Base-by-base conservation (phyloP, 1,284 basidiomycete species). In the Trichosporon coremiiforme region DNA sequence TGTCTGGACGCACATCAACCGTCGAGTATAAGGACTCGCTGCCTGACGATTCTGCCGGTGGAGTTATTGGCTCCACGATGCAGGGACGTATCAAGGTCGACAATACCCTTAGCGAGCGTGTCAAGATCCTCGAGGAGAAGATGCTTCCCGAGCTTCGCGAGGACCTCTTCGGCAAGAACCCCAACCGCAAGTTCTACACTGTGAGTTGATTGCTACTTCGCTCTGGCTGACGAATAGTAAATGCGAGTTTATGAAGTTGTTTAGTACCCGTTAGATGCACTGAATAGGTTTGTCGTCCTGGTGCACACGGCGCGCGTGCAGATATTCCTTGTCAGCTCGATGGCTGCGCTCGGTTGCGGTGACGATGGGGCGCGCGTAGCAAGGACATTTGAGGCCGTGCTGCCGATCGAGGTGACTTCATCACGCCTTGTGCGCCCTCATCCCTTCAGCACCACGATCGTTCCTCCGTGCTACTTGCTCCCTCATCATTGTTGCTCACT, bases 121-220 rank as follows among this genome's bases (percentile, higher is more conserved):
- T 98, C 78, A 87, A 89, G 76, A 84, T 97, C 73, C 85, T 97
- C 57, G 94, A 97, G 84, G 92, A 95, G 79, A 88, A 91, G 92
- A 95, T 95, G 94, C 85, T 96, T 55, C 94, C 94, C 1, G 93
- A 95, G 84, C 92, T 96, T 75, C 87, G 94, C 76, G 87, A 86
- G 75, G 90, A 93, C 76, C 85, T 96, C 62, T 96, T 95, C 77
- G 94, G 94, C 47, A 84, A 87, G 57, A 95, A 95, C 81, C 87
- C 88, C 79, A 95, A 94, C 85, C 89, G 93, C 80, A 94, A 92
- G 82, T 93, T 93, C 86, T 91, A 89, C 84, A 90, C 80, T 63
- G 83, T 84, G 70, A 78, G 83, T 80, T n/a, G n/a, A n/a, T 36
- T 31, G 29, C 17, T 15, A 1, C n/a, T n/a, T n/a, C n/a, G n/a